Conservation (phyloP, 2,329 filamentous ascomycete genomes). For the Gaeumannomyces sp. region DNA sequence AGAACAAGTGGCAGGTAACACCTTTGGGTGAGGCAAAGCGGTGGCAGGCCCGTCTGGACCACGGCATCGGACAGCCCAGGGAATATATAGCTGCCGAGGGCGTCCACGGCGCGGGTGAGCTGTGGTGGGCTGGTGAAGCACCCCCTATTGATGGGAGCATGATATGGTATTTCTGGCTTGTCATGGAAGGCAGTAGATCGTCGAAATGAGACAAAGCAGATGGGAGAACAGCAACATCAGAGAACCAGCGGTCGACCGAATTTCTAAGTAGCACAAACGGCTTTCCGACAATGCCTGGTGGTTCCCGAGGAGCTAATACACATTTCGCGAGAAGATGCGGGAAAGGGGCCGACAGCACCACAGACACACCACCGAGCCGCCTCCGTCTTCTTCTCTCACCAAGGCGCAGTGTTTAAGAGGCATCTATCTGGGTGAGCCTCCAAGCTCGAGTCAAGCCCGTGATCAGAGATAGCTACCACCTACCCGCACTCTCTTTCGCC, state of each 20-base stretch:
- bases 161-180: background rate
- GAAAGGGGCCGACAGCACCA: background rate
- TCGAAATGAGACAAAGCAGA: background rate
- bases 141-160: background rate
- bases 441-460: too few relatives aligned
- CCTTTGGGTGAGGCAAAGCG: background rate
- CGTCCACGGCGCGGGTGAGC: background rate
- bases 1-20: slow-evolving; percentile 1
- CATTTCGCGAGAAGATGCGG: background rate
- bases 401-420: too few relatives aligned
- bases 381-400: background rate
- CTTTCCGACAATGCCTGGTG: background rate
- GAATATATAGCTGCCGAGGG: background rate
- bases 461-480: too few relatives aligned
- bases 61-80: background rate
- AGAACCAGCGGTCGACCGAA: background rate
- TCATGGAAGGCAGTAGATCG: background rate
- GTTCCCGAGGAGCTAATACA: background rate
- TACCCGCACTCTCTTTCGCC: too few relatives aligned
- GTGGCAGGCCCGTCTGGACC: background rate
- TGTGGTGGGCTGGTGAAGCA: background rate
- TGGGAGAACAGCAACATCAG: background rate
- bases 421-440: too few relatives aligned
- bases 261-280: background rate
- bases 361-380: too few relatives aligned